These are phyloP conservation scores for Citrus unshiu DNA, from an alignment of 345 rosid species.

Conservation along the genomic window DNA sequence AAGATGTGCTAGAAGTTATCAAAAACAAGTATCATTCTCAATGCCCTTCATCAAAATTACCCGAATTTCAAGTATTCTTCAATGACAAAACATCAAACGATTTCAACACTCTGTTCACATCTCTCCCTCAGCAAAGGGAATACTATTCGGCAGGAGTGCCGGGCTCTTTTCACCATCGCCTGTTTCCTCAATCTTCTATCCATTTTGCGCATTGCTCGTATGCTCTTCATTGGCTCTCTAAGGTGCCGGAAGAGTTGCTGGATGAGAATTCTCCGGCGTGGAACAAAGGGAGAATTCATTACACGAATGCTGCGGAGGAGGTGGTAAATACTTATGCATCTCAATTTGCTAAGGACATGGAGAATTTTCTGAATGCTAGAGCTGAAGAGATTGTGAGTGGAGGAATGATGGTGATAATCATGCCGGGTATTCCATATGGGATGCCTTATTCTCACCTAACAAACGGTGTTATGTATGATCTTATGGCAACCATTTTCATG, in stretches of 20 bases:
- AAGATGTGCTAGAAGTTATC: constrained; percentile 34
- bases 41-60: constrained; percentile 4
- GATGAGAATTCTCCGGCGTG: constrained; percentile 37
- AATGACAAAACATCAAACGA: constrained; percentile 45
- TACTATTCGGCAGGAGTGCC: constrained; percentile 45
- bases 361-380: constrained; percentile 33
- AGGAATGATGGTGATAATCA: constrained; percentile 34
- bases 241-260: constrained; percentile 34
- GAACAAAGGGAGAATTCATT: constrained; percentile 45
- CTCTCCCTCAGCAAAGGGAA: constrained; percentile 27
- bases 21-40: constrained; percentile 24
- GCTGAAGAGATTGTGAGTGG: constrained; percentile 38
- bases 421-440: constrained; percentile 32
- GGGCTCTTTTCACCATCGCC: constrained; percentile 37
- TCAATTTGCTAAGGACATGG: constrained; percentile 40
- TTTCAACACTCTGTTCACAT: constrained; percentile 55
- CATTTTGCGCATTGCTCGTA: constrained; percentile 27
- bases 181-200: constrained; percentile 32
- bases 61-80: constrained; percentile 53
- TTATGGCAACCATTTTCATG: constrained; percentile 38
- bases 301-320: constrained; percentile 23
- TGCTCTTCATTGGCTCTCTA: constrained; percentile 47
- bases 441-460: constrained; percentile 26
- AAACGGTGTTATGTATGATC: constrained; percentile 45
- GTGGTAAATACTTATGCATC: constrained; percentile 32